Conservation (phyloP, 2,329 filamentous ascomycete genomes). For the Fusarium armeniacum region DNA sequence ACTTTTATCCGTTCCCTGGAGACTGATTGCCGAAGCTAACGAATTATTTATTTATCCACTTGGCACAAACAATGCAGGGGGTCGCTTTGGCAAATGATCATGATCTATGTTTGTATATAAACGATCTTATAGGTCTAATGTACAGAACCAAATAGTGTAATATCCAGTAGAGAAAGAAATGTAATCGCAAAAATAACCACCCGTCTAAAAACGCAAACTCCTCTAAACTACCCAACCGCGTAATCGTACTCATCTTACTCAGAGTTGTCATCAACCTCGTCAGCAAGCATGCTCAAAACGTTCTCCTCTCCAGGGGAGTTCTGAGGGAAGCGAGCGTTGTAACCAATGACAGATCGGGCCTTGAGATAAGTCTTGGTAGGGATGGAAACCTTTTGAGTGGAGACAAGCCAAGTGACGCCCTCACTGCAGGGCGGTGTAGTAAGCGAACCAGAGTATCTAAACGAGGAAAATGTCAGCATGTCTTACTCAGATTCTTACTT, state of each 20-base stretch:
- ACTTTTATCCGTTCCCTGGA: background rate
- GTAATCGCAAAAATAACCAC: conserved; percentile 18
- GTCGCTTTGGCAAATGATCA: background rate
- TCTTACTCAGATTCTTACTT: background rate
- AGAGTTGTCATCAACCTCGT: background rate
- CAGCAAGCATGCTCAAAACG: conserved; percentile 21
- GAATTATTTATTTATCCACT: background rate
- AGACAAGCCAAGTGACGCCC: conserved; percentile 67
- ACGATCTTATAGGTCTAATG: background rate
- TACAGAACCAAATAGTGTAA: background rate
- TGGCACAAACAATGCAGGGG: background rate
- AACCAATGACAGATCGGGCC: conserved; percentile 67
- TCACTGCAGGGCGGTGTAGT: conserved; percentile 74
- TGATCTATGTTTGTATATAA: background rate
- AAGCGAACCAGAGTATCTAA: conserved; percentile 68
- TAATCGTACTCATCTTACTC: background rate
- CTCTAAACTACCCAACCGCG: background rate
- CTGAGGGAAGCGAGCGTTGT: conserved; percentile 69
- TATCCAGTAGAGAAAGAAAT: background rate
- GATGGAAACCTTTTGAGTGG: conserved; percentile 62
- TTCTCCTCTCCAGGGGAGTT: conserved; percentile 61
- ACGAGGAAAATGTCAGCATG: conserved; percentile 12
- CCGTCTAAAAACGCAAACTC: background rate
- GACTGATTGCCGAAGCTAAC: conserved; percentile 3
- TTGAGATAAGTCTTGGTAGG: conserved; percentile 63